Percentiles rank a stretch among this genome's conserved stretches.
Conservation (phyloP, 495 filamentous ascomycete species). For the Trichodelitschia bisporula region DNA sequence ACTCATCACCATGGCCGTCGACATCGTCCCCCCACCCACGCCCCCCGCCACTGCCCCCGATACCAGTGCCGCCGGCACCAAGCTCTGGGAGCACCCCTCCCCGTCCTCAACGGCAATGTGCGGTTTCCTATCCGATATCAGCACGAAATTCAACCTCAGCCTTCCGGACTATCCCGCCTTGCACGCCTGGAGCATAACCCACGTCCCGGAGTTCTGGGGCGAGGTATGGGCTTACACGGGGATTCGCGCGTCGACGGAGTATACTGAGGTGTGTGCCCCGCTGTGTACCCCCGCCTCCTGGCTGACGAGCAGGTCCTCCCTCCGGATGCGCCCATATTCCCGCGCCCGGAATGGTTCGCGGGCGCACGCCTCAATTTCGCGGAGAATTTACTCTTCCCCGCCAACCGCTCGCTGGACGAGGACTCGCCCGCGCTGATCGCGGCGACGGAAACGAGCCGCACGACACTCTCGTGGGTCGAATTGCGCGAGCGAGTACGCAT, state of each 20-base stretch:
- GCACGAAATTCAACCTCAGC: slow-evolving; percentile 34
- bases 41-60: too few species aligned
- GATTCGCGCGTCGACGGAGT: slow-evolving; percentile 20
- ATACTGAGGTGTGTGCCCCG: slow-evolving; percentile 2
- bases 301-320: slow-evolving; percentile 34
- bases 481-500: slow-evolving; percentile 50
- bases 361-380: slow-evolving; percentile 68
- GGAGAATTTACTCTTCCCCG: slow-evolving; percentile 70
- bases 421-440: slow-evolving; percentile 40
- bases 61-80: too few species aligned
- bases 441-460: slow-evolving; percentile 43
- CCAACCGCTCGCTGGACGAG: slow-evolving; percentile 27
- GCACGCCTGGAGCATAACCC: slow-evolving; percentile 61
- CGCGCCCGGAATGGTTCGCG: slow-evolving; percentile 61
- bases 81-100: slow-evolving; percentile 26
- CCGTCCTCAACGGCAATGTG: slow-evolving; percentile 13
- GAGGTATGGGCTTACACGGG: slow-evolving; percentile 65
- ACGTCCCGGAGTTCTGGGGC: slow-evolving; percentile 58
- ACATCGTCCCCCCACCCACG: too few species aligned
- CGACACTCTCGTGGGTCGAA: slow-evolving; percentile 54
- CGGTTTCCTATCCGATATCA: slow-evolving; percentile 31
- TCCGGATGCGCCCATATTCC: slow-evolving; percentile 44
- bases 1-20: too few species aligned
- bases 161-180: slow-evolving; percentile 43
- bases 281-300: too few species aligned